Conservation (phyloP, 345 rosid genomes). For the Eucalyptus shirleyi region DNA sequence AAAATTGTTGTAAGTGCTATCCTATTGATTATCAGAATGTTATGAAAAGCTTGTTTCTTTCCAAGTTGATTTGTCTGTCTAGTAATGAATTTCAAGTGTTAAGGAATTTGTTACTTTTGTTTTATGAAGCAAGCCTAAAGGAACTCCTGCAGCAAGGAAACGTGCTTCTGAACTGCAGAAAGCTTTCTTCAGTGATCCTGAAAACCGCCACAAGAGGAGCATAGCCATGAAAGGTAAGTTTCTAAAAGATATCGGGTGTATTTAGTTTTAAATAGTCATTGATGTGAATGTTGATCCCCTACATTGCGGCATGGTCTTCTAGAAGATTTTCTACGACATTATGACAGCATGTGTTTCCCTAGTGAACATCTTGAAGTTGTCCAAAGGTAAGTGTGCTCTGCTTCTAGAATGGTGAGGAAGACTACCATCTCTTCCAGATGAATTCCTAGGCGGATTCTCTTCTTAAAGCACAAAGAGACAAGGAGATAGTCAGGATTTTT, state of each 20-base stretch:
- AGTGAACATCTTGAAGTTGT: not conserved
- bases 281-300: not conserved
- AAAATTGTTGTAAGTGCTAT: not conserved
- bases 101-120: not conserved
- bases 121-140: slow-evolving; percentile 65
- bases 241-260: not conserved
- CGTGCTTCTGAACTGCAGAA: slow-evolving; percentile 64
- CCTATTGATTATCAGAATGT: not conserved
- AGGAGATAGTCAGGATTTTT: not conserved
- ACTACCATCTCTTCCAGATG: not conserved
- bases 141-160: slow-evolving; percentile 80
- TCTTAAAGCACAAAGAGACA: not conserved
- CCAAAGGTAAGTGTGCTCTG: not conserved
- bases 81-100: not conserved
- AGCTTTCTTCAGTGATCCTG: slow-evolving; percentile 71
- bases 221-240: slow-evolving; percentile 76
- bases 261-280: not conserved
- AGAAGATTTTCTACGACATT: not conserved
- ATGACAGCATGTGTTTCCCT: not conserved
- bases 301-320: not conserved
- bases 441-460: not conserved
- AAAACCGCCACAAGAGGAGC: slow-evolving; percentile 76
- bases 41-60: not conserved
- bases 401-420: not conserved
- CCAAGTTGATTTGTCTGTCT: not conserved